Evolutionary conservation across 108 stramenopile species (phyloP).

Genomic region (Fistulifera pelliculosa): DNA sequence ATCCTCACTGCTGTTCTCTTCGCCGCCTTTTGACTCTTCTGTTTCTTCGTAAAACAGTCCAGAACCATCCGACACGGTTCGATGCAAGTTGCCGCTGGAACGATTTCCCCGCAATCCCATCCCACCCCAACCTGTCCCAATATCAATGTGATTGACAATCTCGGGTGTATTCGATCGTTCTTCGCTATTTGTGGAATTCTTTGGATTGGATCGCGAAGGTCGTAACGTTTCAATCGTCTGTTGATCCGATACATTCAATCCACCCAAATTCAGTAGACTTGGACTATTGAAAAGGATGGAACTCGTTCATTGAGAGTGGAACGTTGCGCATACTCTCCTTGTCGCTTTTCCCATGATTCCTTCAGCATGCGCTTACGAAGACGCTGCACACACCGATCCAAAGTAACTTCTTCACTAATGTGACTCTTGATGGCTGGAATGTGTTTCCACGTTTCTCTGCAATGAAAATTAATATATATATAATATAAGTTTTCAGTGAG

Average conservation of each 20-base stretch:
- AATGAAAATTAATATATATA: no score
- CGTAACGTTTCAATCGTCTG: slow-evolving; percentile 13
- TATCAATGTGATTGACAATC: slow-evolving; percentile 8
- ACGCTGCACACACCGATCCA: slow-evolving; percentile 80
- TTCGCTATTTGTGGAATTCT: neutral
- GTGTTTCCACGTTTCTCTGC: slow-evolving; percentile 70
- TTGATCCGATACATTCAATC: slow-evolving; percentile 57
- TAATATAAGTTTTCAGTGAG: no score
- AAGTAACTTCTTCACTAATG: slow-evolving; percentile 73
- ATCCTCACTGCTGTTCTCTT: neutral
- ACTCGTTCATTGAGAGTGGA: slow-evolving; percentile 37
- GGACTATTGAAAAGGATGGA: slow-evolving; percentile 79
- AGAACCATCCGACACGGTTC: slow-evolving; percentile 47
- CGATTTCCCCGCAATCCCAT: slow-evolving; percentile 79
- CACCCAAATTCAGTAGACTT: slow-evolving; percentile 72
- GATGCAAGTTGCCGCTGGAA: slow-evolving; percentile 50
- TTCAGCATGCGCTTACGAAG: slow-evolving; percentile 58
- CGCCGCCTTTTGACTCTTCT: slow-evolving; percentile 21
- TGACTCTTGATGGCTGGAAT: slow-evolving; percentile 85
- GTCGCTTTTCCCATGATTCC: slow-evolving; percentile 59
- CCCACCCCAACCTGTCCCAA: slow-evolving; percentile 67
- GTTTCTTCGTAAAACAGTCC: slow-evolving; percentile 70
- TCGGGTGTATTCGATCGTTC: neutral
- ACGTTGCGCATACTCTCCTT: slow-evolving; percentile 9
- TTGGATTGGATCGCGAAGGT: neutral